Conservation (phyloP, 352 stramenopile genomes). For the Globisporangium carolinianum region DNA sequence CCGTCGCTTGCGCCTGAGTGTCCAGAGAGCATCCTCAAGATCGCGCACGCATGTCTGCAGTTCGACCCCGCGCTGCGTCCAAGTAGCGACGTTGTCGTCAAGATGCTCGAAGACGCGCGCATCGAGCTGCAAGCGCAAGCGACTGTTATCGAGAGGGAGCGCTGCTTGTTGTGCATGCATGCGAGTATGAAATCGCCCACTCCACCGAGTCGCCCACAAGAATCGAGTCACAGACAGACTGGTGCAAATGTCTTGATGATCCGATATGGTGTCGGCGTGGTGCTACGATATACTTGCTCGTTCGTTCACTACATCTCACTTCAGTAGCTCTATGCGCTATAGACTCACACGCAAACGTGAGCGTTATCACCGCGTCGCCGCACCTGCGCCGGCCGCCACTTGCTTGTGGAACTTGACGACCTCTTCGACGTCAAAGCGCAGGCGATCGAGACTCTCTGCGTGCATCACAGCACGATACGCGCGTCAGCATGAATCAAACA, state of each 20-base stretch:
- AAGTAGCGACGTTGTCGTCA: neutral
- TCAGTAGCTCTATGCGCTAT: no score
- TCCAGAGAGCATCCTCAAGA: neutral
- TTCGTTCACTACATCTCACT: no score
- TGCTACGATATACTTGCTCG: no score
- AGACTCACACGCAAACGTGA: no score
- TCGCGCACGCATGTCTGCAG: neutral
- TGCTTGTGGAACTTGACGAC: slow-evolving; percentile 41
- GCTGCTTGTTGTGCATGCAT: no score
- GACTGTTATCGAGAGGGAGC: no score
- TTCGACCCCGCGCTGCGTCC: neutral
- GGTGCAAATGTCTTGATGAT: no score
- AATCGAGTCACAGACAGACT: no score
- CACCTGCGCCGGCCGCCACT: neutral
- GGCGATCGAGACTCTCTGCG: slow-evolving; percentile 23
- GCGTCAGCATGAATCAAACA: slow-evolving; percentile 11
- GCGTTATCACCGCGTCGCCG: no score
- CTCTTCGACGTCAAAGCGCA: slow-evolving; percentile 31
- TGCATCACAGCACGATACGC: neutral
- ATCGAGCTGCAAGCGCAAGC: neutral
- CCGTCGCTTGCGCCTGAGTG: neutral
- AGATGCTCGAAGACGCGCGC: neutral
- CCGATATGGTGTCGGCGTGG: no score
- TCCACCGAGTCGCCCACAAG: no score
- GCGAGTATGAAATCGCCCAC: no score